Base-by-base conservation (phyloP, 768 basidiomycete genomes). In the Lactarius evosmus region DNA sequence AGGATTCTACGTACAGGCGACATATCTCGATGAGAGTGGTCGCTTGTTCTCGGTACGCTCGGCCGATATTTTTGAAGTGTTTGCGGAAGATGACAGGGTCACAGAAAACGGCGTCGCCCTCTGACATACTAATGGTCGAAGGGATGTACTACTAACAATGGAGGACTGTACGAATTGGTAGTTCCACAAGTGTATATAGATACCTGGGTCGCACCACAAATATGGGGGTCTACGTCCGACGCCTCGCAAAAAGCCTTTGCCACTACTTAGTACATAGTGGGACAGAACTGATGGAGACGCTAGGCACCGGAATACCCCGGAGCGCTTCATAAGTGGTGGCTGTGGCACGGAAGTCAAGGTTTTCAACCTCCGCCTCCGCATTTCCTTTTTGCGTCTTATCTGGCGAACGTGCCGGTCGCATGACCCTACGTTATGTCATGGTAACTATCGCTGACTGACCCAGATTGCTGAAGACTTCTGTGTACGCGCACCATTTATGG, bases 1-100 rank as follows among this genome's bases (percentile, higher is more conserved):
- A 30, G 2, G 19, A 12, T 2, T 57, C 56, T 2, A 16, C 30
- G 3, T 44, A 30, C 12, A 30, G 29, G 16, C 56, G 56, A 30
- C 58, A 59, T 16, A 59, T 25, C 46, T 33, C 34, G n/a, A 59
- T 59, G 17, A 59, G 33, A 14, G 32, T 27, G 27, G 33, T 50
- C 16, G 58, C 33, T 16, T 59, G 58, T 9, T 29, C 34, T 51
- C 27, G 12, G 33, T 50, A 59, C 1, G 33, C 54, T 25, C 54
- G 54, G 2, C 54, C 54, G 8, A 36, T 36, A 32, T 55, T 55
- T 22, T 44, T 32, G 32, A 33, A 27, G 44, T 46, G 53, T 7
- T 46, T 46, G 52, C 29, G 19, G 9, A 17, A 32, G 14, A 30
- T 56, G n/a, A 38, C 3, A 16, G 54, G 54, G 54, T 55, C 54